phyloP scores from a whole-genome alignment of 768 basidiomycete genomes.

The Pleurotus ostreatus region DNA sequence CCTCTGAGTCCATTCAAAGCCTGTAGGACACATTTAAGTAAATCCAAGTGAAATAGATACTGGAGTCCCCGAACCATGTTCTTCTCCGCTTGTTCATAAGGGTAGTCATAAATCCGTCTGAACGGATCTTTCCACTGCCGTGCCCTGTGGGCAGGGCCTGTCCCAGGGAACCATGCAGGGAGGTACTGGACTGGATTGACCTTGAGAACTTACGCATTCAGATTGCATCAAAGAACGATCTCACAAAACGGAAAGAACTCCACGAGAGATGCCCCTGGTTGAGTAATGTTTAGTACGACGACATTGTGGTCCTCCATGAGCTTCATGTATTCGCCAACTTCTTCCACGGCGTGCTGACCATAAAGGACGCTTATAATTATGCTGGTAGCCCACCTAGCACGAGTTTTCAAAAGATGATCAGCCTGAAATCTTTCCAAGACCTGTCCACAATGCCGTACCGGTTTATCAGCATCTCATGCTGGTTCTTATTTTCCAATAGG shows the following conservation, averaged over 20 bases:
- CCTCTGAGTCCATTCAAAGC: background rate
- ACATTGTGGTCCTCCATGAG: background rate
- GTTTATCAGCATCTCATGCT: too few species aligned
- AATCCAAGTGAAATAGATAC: background rate
- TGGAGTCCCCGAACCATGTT: background rate
- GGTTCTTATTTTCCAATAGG: constrained; percentile 22
- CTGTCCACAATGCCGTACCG: too few species aligned
- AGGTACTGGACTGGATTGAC: constrained; percentile 29
- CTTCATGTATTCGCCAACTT: constrained; percentile 26
- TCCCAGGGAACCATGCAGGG: constrained; percentile 46
- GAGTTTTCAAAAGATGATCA: too few species aligned
- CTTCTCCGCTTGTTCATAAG: too few species aligned
- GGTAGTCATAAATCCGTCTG: too few species aligned
- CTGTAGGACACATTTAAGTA: background rate
- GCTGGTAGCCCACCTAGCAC: too few species aligned
- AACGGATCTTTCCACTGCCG: too few species aligned
- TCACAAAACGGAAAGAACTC: constrained; percentile 46
- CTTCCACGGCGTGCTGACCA: background rate
- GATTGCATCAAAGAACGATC: background rate
- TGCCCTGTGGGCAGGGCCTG: constrained; percentile 17
- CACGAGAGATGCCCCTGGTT: constrained; percentile 40
- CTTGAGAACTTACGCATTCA: background rate
- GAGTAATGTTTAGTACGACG: background rate
- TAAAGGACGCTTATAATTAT: too few species aligned
- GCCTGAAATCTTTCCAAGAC: too few species aligned